These are phyloP conservation scores for Buddleja alternifolia DNA, from an alignment of 257 asterid genomes.

Conservation along the genomic window DNA sequence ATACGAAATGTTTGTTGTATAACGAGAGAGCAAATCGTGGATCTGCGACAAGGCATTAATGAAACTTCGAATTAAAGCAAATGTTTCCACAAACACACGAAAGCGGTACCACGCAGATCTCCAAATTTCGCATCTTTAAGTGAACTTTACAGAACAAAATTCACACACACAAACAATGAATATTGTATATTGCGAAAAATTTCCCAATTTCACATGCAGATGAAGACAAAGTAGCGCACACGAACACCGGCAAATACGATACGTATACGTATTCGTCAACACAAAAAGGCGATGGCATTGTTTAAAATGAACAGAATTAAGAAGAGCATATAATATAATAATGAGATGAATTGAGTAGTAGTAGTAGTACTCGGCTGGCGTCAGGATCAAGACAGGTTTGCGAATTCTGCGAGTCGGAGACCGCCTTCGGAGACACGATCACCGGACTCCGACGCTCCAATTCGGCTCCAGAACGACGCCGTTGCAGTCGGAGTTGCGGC, in stretches of 20 bases:
- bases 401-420: slow-evolving; percentile 87
- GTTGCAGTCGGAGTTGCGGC: slow-evolving; percentile 22
- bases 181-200: background rate
- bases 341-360: slow-evolving; percentile 17
- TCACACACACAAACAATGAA: background rate
- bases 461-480: slow-evolving; percentile 31
- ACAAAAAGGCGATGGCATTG: background rate
- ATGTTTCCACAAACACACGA: slow-evolving; percentile 19
- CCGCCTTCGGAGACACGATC: slow-evolving; percentile 81
- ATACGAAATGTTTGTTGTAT: slow-evolving; percentile 23
- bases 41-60: slow-evolving; percentile 38
- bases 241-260: slow-evolving; percentile 11
- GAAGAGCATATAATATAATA: background rate
- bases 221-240: slow-evolving; percentile 7
- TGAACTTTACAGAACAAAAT: slow-evolving; percentile 3
- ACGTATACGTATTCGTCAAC: background rate
- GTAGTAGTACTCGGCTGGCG: slow-evolving; percentile 69
- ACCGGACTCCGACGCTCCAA: slow-evolving; percentile 38
- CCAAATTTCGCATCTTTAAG: slow-evolving; percentile 18
- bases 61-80: slow-evolving; percentile 39
- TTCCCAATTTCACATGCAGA: slow-evolving; percentile 3
- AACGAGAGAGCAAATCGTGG: slow-evolving; percentile 45
- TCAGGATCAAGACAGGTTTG: slow-evolving; percentile 96
- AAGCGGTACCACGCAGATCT: slow-evolving; percentile 35
- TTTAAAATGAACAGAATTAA: background rate